Evolutionary conservation across 73 alveolate species (phyloP), one percentile per base, ranked within the genome.

Genomic region (Urostyla sp.): DNA sequence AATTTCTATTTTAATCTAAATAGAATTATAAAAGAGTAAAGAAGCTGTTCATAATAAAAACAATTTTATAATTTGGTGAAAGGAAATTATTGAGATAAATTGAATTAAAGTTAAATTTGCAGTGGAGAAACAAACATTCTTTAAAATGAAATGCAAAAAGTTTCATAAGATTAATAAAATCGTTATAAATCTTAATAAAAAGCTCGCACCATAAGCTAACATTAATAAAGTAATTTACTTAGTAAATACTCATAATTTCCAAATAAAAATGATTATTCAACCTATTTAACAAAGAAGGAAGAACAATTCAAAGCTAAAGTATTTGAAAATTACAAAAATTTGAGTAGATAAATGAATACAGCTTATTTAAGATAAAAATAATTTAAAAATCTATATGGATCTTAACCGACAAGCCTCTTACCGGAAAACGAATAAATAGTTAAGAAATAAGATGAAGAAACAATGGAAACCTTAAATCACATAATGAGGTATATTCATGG

Each of bases 381-480:
- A 23, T 46, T 46, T 32, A 69, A 69, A 34, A 69, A 69, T 32
- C 49, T 69, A 18, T 69, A n/a, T n/a, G n/a, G n/a, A n/a, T n/a
- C n/a, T n/a, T n/a, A n/a, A n/a, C n/a, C n/a, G n/a, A n/a, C n/a
- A n/a, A n/a, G n/a, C n/a, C n/a, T 69, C 18, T 43, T 69, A 1
- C 83, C 83, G 20, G 83, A 69, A 36, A 69, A 69, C 11, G 26
- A 49, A 34, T 31, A 37, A 21, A 69, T 28, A 31, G 49, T 45
- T 31, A 69, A 69, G 69, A 69, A 69, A 24, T 67, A 69, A 27
- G 83, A 69, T 30, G 83, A 69, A 34, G 20, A 51, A 3, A 69
- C 83, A 5, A 23, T 69, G 10, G 83, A 46, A 6, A 48, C 44
- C 38, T 46, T 69, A 21, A 49, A 69, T 69, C 44, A 27, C 56